Base-by-base conservation (phyloP, 192 early-diverging fungal species). In the Rhizophagus clarus region DNA sequence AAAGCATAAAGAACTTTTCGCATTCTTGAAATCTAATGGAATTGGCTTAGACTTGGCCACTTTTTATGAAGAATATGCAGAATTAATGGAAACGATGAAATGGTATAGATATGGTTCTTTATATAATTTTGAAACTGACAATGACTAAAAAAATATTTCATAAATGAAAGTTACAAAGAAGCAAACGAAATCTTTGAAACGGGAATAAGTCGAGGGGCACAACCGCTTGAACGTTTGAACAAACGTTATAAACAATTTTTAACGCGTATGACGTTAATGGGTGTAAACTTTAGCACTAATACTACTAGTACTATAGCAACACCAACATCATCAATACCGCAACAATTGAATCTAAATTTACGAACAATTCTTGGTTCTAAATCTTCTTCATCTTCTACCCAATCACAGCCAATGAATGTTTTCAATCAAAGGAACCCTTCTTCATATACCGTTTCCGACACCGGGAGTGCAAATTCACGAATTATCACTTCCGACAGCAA, bases 51-150 rank as follows among this genome's bases (percentile, higher is more conserved):
- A 86, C 47, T 81, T 90, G 31, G 87, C 94, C 1, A 61, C 89
- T n/a, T 91, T 87, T 60, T 97, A 97, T 76, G 90, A 93, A 72
- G 94, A 95, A 73, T 95, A 95, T 76, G 93, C 91, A 0, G 82
- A 80, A 14, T 79, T 88, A 6, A 72, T 94, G 61, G 94, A 96
- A 81, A 51, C 76, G 11, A 14, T 79, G 40, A 31, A 68, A 47
- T 51, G 47, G 26, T 90, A 12, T n/a, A 31, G 34, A 4, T 56
- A 60, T 73, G 24, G 9, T 28, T 70, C 26, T 61, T 49, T 47
- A 24, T 47, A 24, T 45, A 56, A 45, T n/a, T 49, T 40, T 31
- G 26, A 45, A 42, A 20, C 29, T 12, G 20, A 31, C 8, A 17
- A 32, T 9, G 37, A 37, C 24, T n/a, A 40, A 45, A 34, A 37